These are phyloP conservation scores for Coemansia sp. DNA, from an alignment of 192 early-diverging fungal genomes.

Conservation along the genomic window DNA sequence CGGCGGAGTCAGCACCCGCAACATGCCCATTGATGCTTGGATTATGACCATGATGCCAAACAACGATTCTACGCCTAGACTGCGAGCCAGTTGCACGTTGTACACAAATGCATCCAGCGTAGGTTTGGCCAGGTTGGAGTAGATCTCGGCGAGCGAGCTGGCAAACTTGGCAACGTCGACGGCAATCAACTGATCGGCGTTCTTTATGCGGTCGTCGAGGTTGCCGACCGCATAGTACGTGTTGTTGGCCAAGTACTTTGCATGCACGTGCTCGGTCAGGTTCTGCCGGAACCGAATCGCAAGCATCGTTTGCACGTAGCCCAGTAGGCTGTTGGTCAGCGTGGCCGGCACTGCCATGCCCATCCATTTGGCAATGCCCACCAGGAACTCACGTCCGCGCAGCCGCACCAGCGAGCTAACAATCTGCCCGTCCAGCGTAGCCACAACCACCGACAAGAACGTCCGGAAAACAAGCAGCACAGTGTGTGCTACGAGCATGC, in stretches of 20 bases:
- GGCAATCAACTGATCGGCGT: conserved; percentile 85
- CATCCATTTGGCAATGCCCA: conserved; percentile 90
- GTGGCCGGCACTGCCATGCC: conserved; percentile 91
- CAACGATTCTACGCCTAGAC: conserved; percentile 81
- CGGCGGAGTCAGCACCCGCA: conserved; percentile 86
- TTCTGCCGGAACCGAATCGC: conserved; percentile 79
- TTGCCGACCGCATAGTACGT: conserved; percentile 94
- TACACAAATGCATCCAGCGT: conserved; percentile 91
- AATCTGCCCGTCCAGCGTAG: conserved; percentile 64
- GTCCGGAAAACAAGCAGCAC: conserved; percentile 86
- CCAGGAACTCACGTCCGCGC: conserved; percentile 71
- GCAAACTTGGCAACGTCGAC: conserved; percentile 93
- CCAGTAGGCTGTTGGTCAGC: conserved; percentile 91
- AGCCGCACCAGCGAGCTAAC: conserved; percentile 70
- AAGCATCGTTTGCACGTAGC: conserved; percentile 73
- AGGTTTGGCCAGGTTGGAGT: conserved; percentile 95
- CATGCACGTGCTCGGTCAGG: conserved; percentile 85
- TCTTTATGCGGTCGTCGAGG: conserved; percentile 89
- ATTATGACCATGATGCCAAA: conserved; percentile 80
- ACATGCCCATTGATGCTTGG: conserved; percentile 70
- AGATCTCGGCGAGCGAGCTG: conserved; percentile 79
- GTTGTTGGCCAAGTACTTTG: conserved; percentile 82
- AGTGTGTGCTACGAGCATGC: conserved; percentile 80
- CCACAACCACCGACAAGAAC: conserved; percentile 87
- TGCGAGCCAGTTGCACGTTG: conserved; percentile 82